phyloP scores from a whole-genome alignment of 1,284 basidiomycete genomes.

The Cerrena zonata region DNA sequence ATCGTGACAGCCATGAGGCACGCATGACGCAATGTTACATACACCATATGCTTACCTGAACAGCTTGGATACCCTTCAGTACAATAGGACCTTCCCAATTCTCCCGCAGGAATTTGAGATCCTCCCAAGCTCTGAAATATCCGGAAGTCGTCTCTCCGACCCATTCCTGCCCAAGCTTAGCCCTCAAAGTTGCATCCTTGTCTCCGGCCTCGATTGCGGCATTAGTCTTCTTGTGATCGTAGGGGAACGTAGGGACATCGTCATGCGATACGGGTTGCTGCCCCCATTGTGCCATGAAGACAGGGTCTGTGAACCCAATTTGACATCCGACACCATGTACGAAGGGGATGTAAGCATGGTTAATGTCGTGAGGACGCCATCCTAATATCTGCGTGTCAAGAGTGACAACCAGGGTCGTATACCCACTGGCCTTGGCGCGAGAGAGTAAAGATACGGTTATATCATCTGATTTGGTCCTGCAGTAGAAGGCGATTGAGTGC shows the following conservation, averaged over 20 bases:
- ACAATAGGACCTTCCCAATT: constrained; percentile 68
- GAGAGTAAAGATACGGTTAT: constrained; percentile 59
- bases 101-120: constrained; percentile 54
- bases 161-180: constrained; percentile 50
- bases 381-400: constrained; percentile 62
- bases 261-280: constrained; percentile 34
- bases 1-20: too few species aligned
- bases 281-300: constrained; percentile 55
- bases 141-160: constrained; percentile 54
- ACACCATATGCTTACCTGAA: constrained; percentile 8
- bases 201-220: constrained; percentile 40
- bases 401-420: constrained; percentile 63
- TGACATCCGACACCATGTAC: constrained; percentile 52
- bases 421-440: constrained; percentile 62
- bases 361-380: constrained; percentile 64
- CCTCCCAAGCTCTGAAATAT: constrained; percentile 56
- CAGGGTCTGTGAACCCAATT: constrained; percentile 60
- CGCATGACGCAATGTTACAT: too few species aligned
- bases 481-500: not conserved
- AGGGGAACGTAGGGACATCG: constrained; percentile 50
- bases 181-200: constrained; percentile 31
- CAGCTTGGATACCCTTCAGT: constrained; percentile 62
- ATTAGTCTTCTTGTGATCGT: constrained; percentile 43
- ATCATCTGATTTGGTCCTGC: constrained; percentile 54
- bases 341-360: constrained; percentile 55